These are phyloP conservation scores for Coniochaeta sp. DNA, from an alignment of 2,329 filamentous ascomycete genomes.

Conservation along the genomic window DNA sequence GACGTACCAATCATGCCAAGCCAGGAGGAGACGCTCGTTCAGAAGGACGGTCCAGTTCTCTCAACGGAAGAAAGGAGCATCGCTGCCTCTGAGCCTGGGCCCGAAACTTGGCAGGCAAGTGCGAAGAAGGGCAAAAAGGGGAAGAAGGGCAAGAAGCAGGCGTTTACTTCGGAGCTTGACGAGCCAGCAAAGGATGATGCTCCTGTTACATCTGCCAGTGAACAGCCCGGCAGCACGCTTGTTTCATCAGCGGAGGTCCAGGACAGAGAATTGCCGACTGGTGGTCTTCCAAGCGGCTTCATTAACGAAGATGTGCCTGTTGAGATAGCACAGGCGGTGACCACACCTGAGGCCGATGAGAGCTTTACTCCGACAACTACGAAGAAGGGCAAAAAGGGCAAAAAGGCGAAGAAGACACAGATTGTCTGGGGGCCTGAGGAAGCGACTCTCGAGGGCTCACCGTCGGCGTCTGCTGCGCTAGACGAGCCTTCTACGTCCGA, in stretches of 20 bases:
- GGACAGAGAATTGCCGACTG: not conserved
- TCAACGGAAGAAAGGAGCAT: not conserved
- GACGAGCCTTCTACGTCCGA: not conserved
- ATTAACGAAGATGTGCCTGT: not conserved
- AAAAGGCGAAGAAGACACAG: constrained; percentile 18
- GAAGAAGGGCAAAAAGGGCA: constrained; percentile 14
- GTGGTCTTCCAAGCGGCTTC: not conserved
- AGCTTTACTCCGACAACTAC: constrained; percentile 1
- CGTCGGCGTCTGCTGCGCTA: not conserved
- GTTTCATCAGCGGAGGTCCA: not conserved
- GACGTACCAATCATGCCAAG: not conserved
- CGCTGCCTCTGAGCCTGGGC: not conserved
- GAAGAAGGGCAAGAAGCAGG: constrained; percentile 27
- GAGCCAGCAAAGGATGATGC: not conserved
- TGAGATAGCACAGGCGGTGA: not conserved
- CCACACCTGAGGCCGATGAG: constrained; percentile 1
- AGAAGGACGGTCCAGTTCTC: not conserved
- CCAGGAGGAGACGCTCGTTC: constrained; percentile 9
- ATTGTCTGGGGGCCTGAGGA: constrained; percentile 12
- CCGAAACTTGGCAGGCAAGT: not conserved
- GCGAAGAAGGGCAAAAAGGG: constrained; percentile 27
- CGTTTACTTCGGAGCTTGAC: constrained; percentile 11
- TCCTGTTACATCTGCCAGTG: not conserved
- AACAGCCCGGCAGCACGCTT: not conserved
- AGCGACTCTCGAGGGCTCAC: not conserved